A percentile compares a stretch with the other conserved stretches of the same genome.
These are phyloP conservation scores for Fomitopsis pulvina DNA, from an alignment of 768 basidiomycete species.

Conservation along the genomic window DNA sequence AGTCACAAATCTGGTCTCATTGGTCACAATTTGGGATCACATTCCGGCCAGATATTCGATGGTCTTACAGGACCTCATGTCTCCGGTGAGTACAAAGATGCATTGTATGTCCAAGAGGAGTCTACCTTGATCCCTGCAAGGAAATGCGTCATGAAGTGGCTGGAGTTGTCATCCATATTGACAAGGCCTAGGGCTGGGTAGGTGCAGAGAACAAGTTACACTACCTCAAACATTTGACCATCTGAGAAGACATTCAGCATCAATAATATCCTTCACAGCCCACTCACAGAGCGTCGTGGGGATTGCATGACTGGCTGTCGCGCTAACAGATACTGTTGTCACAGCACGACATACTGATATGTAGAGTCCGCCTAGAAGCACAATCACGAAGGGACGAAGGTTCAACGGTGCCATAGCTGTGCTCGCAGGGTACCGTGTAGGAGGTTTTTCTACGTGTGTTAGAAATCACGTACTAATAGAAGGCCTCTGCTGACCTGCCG, in stretches of 20 bases:
- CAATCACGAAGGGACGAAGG: neutral
- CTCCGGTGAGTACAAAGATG: conserved; percentile 56
- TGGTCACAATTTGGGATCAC: no score
- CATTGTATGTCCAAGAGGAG: conserved; percentile 44
- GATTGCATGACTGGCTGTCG: conserved; percentile 13
- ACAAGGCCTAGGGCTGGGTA: neutral
- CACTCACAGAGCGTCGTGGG: conserved; percentile 14
- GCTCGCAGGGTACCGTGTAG: no score
- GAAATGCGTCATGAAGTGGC: no score
- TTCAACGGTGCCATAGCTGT: neutral
- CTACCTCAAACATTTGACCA: conserved; percentile 57
- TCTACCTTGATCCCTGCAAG: conserved; percentile 50
- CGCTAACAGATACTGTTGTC: conserved; percentile 10
- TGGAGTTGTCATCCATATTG: no score
- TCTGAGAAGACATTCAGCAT: no score
- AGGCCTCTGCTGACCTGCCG: no score
- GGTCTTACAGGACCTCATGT: no score
- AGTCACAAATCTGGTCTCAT: no score
- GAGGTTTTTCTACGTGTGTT: no score
- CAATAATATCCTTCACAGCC: no score
- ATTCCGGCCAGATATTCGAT: no score
- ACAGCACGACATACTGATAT: conserved; percentile 7
- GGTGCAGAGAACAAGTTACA: neutral
- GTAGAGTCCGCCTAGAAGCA: neutral
- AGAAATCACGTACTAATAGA: no score